These are phyloP conservation scores for Blastocystis sp. DNA, from an alignment of 352 stramenopile genomes.

Conservation along the genomic window DNA sequence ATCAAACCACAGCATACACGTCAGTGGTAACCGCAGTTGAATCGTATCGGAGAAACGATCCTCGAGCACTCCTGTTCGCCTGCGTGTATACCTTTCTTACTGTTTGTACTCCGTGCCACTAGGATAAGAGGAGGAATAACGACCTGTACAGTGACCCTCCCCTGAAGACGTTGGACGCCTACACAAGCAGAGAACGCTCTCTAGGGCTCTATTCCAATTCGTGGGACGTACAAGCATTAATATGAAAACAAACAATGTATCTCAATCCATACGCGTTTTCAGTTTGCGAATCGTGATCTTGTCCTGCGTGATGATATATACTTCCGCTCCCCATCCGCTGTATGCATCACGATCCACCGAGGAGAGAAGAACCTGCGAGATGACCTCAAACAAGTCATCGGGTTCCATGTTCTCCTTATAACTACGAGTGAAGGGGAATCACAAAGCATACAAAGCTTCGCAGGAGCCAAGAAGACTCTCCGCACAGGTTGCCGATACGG, in stretches of 20 bases:
- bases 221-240: constrained; percentile 1
- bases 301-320: constrained; percentile 83
- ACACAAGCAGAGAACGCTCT: background rate
- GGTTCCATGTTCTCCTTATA: constrained; percentile 65
- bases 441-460: constrained; percentile 60
- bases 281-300: constrained; percentile 57
- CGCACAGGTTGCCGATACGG: constrained; percentile 31
- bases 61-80: too few species aligned
- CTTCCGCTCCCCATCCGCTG: constrained; percentile 88
- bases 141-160: too few species aligned
- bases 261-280: constrained; percentile 57
- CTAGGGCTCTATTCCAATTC: background rate
- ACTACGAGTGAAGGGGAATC: background rate
- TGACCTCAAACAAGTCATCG: constrained; percentile 90
- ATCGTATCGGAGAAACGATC: too few species aligned
- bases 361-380: constrained; percentile 89
- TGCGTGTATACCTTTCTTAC: too few species aligned
- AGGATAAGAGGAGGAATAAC: too few species aligned
- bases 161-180: too few species aligned
- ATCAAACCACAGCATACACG: too few species aligned
- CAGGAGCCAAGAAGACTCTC: constrained; percentile 56
- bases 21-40: too few species aligned
- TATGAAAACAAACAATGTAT: background rate
- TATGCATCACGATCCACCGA: constrained; percentile 93
- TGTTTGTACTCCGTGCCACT: too few species aligned